A percentile compares a stretch with the other conserved stretches of the same genome.
Conservation (phyloP, 2,329 filamentous ascomycete species). For the Pestalotiopsis sp. region DNA sequence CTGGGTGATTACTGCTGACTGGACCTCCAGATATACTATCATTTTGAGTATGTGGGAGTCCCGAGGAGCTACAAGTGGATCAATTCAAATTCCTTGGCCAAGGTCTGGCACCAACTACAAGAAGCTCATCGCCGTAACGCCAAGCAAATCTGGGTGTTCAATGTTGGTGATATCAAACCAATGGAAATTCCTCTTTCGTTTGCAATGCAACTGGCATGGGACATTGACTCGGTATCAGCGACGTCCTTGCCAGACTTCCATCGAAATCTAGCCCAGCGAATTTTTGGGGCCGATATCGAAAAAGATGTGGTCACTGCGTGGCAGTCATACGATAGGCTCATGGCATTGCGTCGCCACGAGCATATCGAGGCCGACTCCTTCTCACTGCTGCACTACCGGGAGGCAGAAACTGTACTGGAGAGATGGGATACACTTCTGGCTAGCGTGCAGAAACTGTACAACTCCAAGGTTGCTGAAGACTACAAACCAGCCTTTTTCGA, state of each 20-base stretch:
- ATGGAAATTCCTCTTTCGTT: not conserved
- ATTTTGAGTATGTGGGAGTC: slow-evolving; percentile 1
- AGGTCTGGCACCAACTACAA: slow-evolving; percentile 2
- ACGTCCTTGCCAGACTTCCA: slow-evolving; percentile 27
- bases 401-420: not conserved
- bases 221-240: slow-evolving; percentile 39
- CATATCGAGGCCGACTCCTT: slow-evolving; percentile 16
- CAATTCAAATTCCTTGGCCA: slow-evolving; percentile 20
- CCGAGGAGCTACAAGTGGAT: slow-evolving; percentile 9
- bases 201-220: not conserved
- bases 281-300: slow-evolving; percentile 3
- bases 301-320: not conserved
- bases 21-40: slow-evolving; percentile 11
- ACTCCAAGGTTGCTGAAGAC: not conserved
- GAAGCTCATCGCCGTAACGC: slow-evolving; percentile 1
- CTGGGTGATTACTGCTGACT: not conserved
- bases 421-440: not conserved
- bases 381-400: not conserved
- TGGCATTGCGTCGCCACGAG: not conserved
- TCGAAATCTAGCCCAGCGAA: not conserved
- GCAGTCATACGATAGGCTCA: not conserved
- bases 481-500: slow-evolving; percentile 5
- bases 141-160: slow-evolving; percentile 4
- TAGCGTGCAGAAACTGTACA: not conserved
- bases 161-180: slow-evolving; percentile 2